Conservation (phyloP, 768 basidiomycete species). For the Suillus brevipes region DNA sequence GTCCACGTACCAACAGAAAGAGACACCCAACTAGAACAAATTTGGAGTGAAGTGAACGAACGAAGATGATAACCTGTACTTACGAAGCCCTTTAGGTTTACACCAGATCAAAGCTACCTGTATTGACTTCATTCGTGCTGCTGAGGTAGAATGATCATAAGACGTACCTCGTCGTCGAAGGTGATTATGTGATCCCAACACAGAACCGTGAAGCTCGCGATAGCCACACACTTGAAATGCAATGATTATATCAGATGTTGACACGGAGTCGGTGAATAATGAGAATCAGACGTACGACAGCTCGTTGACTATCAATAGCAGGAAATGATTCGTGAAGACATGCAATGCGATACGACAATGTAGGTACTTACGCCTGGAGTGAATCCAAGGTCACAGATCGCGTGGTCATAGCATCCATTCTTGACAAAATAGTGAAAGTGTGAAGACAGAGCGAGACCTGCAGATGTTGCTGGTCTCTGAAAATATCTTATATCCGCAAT, state of each 20-base stretch:
- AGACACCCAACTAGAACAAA: slow-evolving; percentile 30
- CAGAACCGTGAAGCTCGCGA: slow-evolving; percentile 48
- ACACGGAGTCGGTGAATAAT: too few species aligned
- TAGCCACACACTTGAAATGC: slow-evolving; percentile 43
- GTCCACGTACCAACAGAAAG: slow-evolving; percentile 33
- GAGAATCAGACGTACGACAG: neutral
- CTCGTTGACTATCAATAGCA: neutral
- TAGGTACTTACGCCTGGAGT: neutral
- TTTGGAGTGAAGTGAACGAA: slow-evolving; percentile 18
- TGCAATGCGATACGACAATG: neutral
- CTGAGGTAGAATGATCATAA: neutral
- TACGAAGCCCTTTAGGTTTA: slow-evolving; percentile 46
- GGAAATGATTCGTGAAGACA: neutral
- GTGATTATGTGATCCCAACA: slow-evolving; percentile 43
- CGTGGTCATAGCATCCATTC: neutral
- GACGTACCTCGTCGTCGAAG: slow-evolving; percentile 32
- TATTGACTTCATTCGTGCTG: neutral
- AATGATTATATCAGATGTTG: neutral
- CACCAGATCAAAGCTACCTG: slow-evolving; percentile 36
- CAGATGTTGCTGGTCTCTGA: neutral
- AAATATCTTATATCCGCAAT: neutral
- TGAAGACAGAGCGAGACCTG: neutral
- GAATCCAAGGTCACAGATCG: neutral
- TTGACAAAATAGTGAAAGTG: neutral
- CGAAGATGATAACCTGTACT: slow-evolving; percentile 35